Percentiles rank a stretch among this genome's conserved stretches.
Evolutionary conservation across 345 rosid species (phyloP).

Genomic region (Eucalyptus erythrocorys): DNA sequence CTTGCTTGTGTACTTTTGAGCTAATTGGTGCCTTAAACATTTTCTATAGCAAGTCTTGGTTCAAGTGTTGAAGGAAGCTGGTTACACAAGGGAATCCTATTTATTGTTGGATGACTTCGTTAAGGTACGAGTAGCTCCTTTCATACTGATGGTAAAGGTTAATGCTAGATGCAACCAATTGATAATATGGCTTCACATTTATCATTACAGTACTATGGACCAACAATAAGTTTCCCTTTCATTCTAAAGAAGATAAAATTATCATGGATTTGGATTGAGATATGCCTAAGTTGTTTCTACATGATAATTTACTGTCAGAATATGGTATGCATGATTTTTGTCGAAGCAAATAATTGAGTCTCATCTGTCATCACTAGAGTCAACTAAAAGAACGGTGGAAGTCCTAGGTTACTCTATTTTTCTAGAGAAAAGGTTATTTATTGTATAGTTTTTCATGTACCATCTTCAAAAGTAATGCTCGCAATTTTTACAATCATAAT

Average conservation of each 20-base stretch:
- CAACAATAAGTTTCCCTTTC: neutral
- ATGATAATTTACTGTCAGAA: neutral
- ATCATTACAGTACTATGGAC: neutral
- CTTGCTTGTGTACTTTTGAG: neutral
- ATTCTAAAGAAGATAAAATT: neutral
- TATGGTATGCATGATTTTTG: neutral
- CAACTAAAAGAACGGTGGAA: neutral
- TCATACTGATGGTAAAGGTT: neutral
- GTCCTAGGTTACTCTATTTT: neutral
- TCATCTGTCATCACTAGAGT: neutral
- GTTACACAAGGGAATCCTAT: constrained; percentile 46
- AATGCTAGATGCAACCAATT: neutral
- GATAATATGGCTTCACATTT: neutral
- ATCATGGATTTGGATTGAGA: neutral
- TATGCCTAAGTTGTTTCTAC: neutral
- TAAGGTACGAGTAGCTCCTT: constrained; percentile 19
- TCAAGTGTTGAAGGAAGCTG: constrained; percentile 46
- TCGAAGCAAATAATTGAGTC: neutral
- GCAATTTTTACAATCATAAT: neutral
- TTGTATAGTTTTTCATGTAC: neutral
- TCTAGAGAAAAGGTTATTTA: neutral
- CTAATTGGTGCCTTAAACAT: neutral
- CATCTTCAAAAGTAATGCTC: neutral
- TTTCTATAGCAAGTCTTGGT: constrained; percentile 41
- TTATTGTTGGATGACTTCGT: constrained; percentile 40